Evolutionary conservation across 768 basidiomycete genomes (phyloP).

Genomic region (Dentipellis fragilis): DNA sequence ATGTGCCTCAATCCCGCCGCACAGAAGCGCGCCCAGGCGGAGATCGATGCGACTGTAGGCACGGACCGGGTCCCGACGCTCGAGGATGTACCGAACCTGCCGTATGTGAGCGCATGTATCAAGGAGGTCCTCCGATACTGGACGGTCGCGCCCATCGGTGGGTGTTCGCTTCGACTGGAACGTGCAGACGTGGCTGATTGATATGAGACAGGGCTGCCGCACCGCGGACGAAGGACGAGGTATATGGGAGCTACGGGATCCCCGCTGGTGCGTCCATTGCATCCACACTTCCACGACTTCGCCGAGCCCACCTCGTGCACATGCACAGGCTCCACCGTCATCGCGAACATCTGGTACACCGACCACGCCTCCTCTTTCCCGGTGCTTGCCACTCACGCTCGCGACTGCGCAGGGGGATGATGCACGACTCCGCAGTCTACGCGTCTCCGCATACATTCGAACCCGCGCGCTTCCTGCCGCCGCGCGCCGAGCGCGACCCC

Average conservation of each 20-base stretch:
- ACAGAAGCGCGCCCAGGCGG: conserved; percentile 14
- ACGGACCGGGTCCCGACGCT: conserved; percentile 11
- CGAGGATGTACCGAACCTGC: conserved; percentile 12
- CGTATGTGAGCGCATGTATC: conserved; percentile 13
- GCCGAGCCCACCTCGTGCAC: background rate
- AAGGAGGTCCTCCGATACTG: conserved; percentile 18
- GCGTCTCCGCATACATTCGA: conserved; percentile 18
- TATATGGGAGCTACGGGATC: conserved; percentile 22
- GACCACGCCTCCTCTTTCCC: conserved; percentile 18
- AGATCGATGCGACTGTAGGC: conserved; percentile 17
- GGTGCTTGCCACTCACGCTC: too few species aligned
- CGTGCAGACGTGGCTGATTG: background rate
- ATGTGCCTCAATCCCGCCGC: conserved; percentile 18
- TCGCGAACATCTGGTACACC: conserved; percentile 12
- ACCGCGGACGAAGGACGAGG: conserved; percentile 26
- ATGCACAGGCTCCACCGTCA: background rate
- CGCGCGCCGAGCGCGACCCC: conserved; percentile 15
- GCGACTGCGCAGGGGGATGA: conserved; percentile 22
- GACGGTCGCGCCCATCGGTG: conserved; percentile 12
- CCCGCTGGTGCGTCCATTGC: background rate
- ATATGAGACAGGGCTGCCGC: conserved; percentile 20
- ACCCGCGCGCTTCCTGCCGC: conserved; percentile 20
- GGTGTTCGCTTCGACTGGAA: background rate
- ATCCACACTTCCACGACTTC: background rate
- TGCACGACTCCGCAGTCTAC: conserved; percentile 20